Conservation (phyloP, 2,329 filamentous ascomycete species). For the Hymenoscyphus scutula region DNA sequence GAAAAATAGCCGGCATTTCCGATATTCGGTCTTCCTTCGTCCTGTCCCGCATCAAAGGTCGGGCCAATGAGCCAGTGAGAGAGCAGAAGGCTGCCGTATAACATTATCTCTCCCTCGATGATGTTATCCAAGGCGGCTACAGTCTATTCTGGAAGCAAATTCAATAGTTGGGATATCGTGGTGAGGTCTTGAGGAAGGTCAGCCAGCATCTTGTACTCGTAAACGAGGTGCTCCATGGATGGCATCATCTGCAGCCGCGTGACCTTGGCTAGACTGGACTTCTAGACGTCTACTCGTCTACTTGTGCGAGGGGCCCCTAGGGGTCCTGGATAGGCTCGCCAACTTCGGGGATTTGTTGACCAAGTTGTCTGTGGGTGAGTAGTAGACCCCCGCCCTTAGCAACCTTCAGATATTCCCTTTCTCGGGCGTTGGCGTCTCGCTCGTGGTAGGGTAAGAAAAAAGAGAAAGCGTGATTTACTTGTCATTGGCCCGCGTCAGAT, state of each 20-base stretch:
- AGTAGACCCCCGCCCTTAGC: not conserved
- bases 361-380: conserved; percentile 1
- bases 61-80: not conserved
- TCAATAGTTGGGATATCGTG: not conserved
- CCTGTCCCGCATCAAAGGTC: not conserved
- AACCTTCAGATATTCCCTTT: not conserved
- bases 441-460: not conserved
- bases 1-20: not conserved
- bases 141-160: not conserved
- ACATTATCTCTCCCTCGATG: not conserved
- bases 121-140: not conserved
- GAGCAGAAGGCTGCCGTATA: not conserved
- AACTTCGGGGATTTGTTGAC: conserved; percentile 4
- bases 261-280: not conserved
- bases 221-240: not conserved
- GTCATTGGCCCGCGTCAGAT: not conserved
- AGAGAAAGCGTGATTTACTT: not conserved
- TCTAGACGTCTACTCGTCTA: no score
- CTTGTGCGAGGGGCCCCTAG: no score
- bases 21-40: not conserved
- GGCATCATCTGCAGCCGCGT: conserved; percentile 2
- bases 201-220: no score
- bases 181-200: not conserved
- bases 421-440: conserved; percentile 2
- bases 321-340: not conserved